A percentile compares a stretch with the other conserved stretches of the same genome.
Conservation (phyloP, 805 yeast species). For the Sungouiella blattae region DNA sequence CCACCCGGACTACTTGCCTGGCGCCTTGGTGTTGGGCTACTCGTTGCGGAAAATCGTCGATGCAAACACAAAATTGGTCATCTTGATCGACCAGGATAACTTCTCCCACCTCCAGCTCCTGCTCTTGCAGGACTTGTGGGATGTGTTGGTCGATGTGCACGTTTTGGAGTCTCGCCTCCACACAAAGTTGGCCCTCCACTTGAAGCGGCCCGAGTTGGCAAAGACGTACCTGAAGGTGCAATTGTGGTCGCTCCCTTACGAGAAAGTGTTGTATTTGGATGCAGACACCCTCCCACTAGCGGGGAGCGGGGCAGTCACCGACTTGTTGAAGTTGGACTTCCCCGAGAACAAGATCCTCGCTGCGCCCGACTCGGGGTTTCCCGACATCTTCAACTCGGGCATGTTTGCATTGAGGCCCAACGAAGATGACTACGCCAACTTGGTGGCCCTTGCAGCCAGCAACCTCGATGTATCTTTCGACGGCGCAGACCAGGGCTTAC, state of each 20-base stretch:
- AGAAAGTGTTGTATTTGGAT: constrained; percentile 17
- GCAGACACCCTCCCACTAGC: constrained; percentile 18
- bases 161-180: constrained; percentile 23
- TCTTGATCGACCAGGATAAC: constrained; percentile 29
- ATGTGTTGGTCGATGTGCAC: constrained; percentile 26
- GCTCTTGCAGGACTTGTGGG: constrained; percentile 25
- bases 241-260: constrained; percentile 17
- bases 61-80: constrained; percentile 19
- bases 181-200: constrained; percentile 26
- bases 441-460: constrained; percentile 28
- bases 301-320: constrained; percentile 20
- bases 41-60: constrained; percentile 16
- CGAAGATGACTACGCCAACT: constrained; percentile 13
- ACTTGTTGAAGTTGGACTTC: constrained; percentile 19
- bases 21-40: constrained; percentile 50
- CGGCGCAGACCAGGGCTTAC: constrained; percentile 90
- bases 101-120: constrained; percentile 26
- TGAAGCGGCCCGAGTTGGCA: constrained; percentile 24
- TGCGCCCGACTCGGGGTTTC: constrained; percentile 19
- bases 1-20: constrained; percentile 52
- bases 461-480: constrained; percentile 49
- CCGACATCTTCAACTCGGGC: constrained; percentile 19
- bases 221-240: constrained; percentile 17
- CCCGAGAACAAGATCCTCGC: constrained; percentile 14
- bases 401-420: constrained; percentile 16